phyloP scores from a whole-genome alignment of 306 rosid genomes.

The Sindora glabra region DNA sequence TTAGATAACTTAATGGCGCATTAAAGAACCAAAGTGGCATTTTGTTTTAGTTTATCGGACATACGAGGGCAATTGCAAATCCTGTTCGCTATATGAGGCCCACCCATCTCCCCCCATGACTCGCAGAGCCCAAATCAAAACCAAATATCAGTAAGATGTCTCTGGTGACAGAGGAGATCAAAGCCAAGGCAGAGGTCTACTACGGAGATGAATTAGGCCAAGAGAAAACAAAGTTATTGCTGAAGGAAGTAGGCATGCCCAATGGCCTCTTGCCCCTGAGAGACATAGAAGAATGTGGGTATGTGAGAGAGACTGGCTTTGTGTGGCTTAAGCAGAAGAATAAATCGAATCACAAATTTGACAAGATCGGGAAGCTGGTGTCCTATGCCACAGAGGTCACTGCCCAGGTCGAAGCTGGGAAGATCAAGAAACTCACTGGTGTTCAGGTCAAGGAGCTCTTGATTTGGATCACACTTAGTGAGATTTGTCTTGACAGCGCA shows the following conservation, averaged over 20 bases:
- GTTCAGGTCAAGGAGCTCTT: constrained; percentile 82
- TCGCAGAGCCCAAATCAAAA: not conserved
- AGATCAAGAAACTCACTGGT: constrained; percentile 71
- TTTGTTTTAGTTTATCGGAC: not conserved
- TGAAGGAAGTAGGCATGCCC: constrained; percentile 54
- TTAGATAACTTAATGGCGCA: not conserved
- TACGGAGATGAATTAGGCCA: constrained; percentile 62
- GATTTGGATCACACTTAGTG: constrained; percentile 64
- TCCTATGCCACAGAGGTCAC: constrained; percentile 63
- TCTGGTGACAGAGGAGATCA: constrained; percentile 38
- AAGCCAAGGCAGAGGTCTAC: constrained; percentile 54
- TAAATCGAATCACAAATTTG: constrained; percentile 58
- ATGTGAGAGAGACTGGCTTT: constrained; percentile 52
- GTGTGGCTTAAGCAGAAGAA: constrained; percentile 88
- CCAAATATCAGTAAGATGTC: constrained; percentile 34
- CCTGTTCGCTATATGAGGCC: constrained; percentile 31
- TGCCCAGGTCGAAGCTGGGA: constrained; percentile 44
- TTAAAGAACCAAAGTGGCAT: constrained; percentile 15
- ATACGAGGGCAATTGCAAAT: constrained; percentile 25
- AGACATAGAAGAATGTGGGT: constrained; percentile 76
- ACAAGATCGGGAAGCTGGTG: constrained; percentile 58
- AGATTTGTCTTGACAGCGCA: constrained; percentile 61
- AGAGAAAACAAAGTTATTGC: constrained; percentile 42
- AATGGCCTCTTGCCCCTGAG: constrained; percentile 67
- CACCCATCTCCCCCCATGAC: not conserved